Evolutionary conservation across 257 asterid genomes (phyloP), one percentile per base, ranked within the genome.

Genomic region (Apocynum venetum): DNA sequence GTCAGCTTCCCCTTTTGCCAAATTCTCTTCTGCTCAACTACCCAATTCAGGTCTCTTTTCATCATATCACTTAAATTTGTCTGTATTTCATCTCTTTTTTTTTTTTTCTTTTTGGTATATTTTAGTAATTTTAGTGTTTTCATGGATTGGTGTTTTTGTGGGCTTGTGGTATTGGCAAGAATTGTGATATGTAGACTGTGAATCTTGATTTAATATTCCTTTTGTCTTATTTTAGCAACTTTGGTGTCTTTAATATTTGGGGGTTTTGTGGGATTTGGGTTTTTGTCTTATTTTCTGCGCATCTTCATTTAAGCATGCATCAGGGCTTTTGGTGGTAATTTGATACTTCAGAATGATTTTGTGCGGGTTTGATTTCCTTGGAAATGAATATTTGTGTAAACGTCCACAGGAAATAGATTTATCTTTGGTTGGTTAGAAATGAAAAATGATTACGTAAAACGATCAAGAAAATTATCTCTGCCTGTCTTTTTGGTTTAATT

Each of bases 11-110:
- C 80, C 73, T 8, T 64, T 38, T 49, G 64, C 64, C 20, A 64
- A 64, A 49, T 76, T 51, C 43, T 76, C 80, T 80, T 75, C 84
- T 66, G 80, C 91, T 78, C 82, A 85, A 84, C 88, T 43, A 73
- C 79, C 80, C 81, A 77, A 82, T 76, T 78, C 92, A 87, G 96
- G 97, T 76, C 36, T 20, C 17, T 64, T 31, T 40, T 36, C 49
- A 31, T 20, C 52, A 57, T 25, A 11, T 52, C 19, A 19, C 76
- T 68, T 25, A n/a, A 35, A 4, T 7, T 4, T 52, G 8, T 2
- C 31, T 20, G 41, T n/a, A 36, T 9, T 1, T 53, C 2, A 4
- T 40, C 41, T 36, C 36, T 36, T 53, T 46, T 5, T 8, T 40
- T 41, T 36, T 47, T 36, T 20, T 47, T 55, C 3, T 70, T 49